phyloP scores from a whole-genome alignment of 2,329 filamentous ascomycete genomes.

The Samsoniella hepiali region DNA sequence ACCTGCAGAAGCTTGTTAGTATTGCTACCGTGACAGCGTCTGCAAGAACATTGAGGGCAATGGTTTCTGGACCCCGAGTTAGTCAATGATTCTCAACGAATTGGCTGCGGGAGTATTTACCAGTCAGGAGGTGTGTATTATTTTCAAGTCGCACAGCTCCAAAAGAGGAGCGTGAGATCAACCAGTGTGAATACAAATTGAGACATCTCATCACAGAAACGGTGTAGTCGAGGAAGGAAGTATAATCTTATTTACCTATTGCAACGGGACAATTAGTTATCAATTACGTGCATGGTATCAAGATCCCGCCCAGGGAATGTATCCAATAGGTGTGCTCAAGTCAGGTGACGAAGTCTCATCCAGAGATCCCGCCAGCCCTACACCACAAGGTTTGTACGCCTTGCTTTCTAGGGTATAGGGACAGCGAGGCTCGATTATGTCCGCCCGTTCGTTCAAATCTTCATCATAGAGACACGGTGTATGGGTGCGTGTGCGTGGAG shows the following conservation, averaged over 20 bases:
- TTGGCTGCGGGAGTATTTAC: slow-evolving; percentile 33
- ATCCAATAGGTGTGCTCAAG: slow-evolving; percentile 24
- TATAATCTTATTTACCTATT: slow-evolving; percentile 35
- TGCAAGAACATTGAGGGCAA: background rate
- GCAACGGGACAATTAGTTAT: slow-evolving; percentile 31
- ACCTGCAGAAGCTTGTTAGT: slow-evolving; percentile 10
- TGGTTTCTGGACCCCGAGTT: background rate
- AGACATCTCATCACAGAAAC: slow-evolving; percentile 45
- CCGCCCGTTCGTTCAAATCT: slow-evolving; percentile 68
- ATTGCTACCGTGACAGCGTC: slow-evolving; percentile 3
- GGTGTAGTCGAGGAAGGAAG: slow-evolving; percentile 21
- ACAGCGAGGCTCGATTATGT: slow-evolving; percentile 58
- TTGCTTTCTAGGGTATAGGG: slow-evolving; percentile 49
- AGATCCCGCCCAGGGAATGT: background rate
- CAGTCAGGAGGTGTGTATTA: slow-evolving; percentile 51
- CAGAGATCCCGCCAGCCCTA: slow-evolving; percentile 51
- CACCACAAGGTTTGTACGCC: slow-evolving; percentile 62
- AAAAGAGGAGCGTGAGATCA: slow-evolving; percentile 43
- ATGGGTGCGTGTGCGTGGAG: slow-evolving; percentile 27
- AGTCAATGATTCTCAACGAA: background rate
- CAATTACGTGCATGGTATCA: slow-evolving; percentile 5
- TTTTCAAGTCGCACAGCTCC: slow-evolving; percentile 48
- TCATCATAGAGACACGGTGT: slow-evolving; percentile 48
- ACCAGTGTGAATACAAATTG: slow-evolving; percentile 58
- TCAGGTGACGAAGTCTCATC: slow-evolving; percentile 67